A percentile compares a stretch with the other conserved stretches of the same genome.
phyloP scores from a whole-genome alignment of 129 eudicot species.

The Tanacetum coccineum region DNA sequence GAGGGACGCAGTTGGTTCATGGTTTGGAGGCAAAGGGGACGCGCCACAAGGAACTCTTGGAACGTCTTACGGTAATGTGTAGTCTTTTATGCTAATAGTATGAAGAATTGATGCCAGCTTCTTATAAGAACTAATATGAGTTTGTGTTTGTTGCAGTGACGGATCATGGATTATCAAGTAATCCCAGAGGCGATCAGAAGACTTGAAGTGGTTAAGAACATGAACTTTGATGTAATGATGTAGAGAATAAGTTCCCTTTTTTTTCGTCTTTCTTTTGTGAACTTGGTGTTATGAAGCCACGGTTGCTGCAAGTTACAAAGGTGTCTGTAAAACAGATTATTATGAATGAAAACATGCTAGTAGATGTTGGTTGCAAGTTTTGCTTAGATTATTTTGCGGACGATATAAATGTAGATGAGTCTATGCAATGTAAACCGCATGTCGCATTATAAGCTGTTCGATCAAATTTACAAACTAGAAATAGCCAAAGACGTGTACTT shows the following conservation, averaged over 20 bases:
- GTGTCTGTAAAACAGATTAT: too few species aligned
- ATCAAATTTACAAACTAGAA: too few species aligned
- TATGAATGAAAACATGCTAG: too few species aligned
- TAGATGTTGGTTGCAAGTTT: too few species aligned
- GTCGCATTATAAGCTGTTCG: too few species aligned
- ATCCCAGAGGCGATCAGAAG: neutral
- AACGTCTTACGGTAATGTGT: conserved; percentile 29
- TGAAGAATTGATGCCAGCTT: neutral
- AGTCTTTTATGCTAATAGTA: too few species aligned
- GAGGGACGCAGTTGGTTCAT: conserved; percentile 46
- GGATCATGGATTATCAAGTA: conserved; percentile 35
- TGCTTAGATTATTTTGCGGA: too few species aligned
- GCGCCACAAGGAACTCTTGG: conserved; percentile 36
- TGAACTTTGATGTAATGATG: neutral
- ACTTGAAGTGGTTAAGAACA: neutral
- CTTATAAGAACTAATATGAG: neutral
- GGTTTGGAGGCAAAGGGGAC: conserved; percentile 51
- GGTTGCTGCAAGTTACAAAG: too few species aligned
- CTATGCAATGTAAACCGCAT: too few species aligned
- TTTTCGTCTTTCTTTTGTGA: neutral
- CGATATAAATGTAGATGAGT: too few species aligned
- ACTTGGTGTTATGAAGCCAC: neutral
- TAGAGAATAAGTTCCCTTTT: too few species aligned
- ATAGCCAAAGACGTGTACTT: too few species aligned
- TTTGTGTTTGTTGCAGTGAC: conserved; percentile 20